Percentiles rank a stretch among this genome's conserved stretches.
These are phyloP conservation scores for Tuber melanosporum DNA, from an alignment of 495 filamentous ascomycete genomes.

Conservation along the genomic window DNA sequence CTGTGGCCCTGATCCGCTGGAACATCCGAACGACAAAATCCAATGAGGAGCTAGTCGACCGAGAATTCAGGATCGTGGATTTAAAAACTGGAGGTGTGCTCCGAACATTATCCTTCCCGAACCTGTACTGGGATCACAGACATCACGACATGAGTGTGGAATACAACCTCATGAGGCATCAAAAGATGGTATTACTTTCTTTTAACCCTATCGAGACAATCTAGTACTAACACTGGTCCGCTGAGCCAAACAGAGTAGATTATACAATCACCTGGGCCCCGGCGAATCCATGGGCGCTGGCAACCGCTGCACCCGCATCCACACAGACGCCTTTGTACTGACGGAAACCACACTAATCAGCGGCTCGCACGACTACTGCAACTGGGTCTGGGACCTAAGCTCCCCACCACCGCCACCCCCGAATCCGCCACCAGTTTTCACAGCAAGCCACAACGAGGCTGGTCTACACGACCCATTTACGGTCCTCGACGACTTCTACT, in stretches of 20 bases:
- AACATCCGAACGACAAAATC: constrained; percentile 29
- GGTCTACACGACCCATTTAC: constrained; percentile 33
- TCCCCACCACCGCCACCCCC: background rate
- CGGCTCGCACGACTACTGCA: constrained; percentile 41
- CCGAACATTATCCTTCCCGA: constrained; percentile 34
- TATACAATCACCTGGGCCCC: constrained; percentile 31
- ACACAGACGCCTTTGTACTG: constrained; percentile 32
- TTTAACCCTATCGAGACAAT: background rate
- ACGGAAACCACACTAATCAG: constrained; percentile 31
- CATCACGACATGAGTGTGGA: constrained; percentile 39
- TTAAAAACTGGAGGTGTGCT: constrained; percentile 30
- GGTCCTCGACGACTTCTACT: constrained; percentile 41
- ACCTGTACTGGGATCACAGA: constrained; percentile 41
- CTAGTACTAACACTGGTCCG: background rate
- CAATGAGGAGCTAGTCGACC: constrained; percentile 38
- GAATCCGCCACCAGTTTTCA: constrained; percentile 16
- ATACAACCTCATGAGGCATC: constrained; percentile 33
- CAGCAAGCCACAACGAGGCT: constrained; percentile 30
- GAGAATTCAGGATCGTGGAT: constrained; percentile 36
- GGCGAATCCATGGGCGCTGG: constrained; percentile 33
- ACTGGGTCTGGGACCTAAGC: constrained; percentile 39
- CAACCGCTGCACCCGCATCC: constrained; percentile 37
- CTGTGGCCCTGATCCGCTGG: constrained; percentile 36
- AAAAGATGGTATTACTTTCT: constrained; percentile 23
- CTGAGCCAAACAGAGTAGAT: background rate